A percentile compares a stretch with the other conserved stretches of the same genome.
Evolutionary conservation across 2,329 filamentous ascomycete genomes (phyloP).

Genomic region (Colletotrichum sp.): DNA sequence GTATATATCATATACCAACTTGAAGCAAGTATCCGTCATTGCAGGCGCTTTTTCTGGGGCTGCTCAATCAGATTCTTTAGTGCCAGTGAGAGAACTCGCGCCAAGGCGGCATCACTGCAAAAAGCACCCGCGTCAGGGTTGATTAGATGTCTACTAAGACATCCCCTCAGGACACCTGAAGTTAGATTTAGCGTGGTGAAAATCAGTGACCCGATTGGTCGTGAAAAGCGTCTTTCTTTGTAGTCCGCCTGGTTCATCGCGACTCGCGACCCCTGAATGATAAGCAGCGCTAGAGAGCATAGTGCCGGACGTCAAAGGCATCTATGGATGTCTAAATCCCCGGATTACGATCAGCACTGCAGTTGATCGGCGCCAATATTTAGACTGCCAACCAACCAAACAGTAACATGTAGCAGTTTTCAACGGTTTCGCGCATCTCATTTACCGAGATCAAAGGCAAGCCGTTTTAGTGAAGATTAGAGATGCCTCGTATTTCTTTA

Average conservation of each 20-base stretch:
- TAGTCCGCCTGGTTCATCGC: not conserved
- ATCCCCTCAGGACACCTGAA: not conserved
- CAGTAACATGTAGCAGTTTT: not conserved
- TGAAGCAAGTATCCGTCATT: not conserved
- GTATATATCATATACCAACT: not conserved
- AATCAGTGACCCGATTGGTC: accelerated
- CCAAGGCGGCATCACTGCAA: not conserved
- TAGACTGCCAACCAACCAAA: not conserved
- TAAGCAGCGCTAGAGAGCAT: not conserved
- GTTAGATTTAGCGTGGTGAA: not conserved
- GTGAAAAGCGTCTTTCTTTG: not conserved
- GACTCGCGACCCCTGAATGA: not conserved
- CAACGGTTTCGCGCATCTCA: not conserved
- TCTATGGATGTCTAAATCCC: not conserved
- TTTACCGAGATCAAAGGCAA: not conserved
- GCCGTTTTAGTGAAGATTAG: not conserved
- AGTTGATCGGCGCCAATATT: not conserved
- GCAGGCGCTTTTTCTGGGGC: not conserved
- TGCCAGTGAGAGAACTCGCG: not conserved
- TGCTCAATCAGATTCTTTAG: not conserved
- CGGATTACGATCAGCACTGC: not conserved
- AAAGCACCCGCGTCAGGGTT: not conserved
- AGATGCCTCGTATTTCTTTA: not conserved
- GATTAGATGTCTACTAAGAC: not conserved
- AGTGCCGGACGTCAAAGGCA: not conserved